Evolutionary conservation across 257 asterid genomes (phyloP).

Genomic region (Jacaranda mimosifolia): DNA sequence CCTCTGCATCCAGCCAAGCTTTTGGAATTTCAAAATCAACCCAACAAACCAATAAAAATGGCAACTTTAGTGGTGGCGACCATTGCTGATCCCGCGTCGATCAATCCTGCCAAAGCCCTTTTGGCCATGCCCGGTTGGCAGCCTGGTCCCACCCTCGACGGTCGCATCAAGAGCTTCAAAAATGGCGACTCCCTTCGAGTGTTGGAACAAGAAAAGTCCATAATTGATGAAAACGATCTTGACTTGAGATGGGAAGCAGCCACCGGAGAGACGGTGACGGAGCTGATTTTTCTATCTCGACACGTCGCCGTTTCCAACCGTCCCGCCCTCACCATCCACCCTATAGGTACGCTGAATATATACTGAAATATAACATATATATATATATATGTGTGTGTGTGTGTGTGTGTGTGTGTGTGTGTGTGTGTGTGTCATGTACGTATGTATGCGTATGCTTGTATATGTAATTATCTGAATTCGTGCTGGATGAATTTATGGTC

Average conservation of each 20-base stretch:
- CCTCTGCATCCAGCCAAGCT: slow-evolving; percentile 5
- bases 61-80: slow-evolving; percentile 87
- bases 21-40: not conserved
- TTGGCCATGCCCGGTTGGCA: slow-evolving; percentile 84
- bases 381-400: not conserved
- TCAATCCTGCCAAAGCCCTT: slow-evolving; percentile 79
- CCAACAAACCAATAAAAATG: slow-evolving; percentile 48
- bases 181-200: slow-evolving; percentile 63
- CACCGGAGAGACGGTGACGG: slow-evolving; percentile 75
- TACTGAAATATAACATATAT: not conserved
- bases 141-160: slow-evolving; percentile 62
- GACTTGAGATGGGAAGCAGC: slow-evolving; percentile 83
- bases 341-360: slow-evolving; percentile 57
- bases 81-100: slow-evolving; percentile 87
- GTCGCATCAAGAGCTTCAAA: slow-evolving; percentile 66
- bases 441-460: too few species aligned
- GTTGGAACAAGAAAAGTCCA: slow-evolving; percentile 74
- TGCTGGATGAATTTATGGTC: slow-evolving; percentile 16
- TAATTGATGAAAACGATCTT: slow-evolving; percentile 77
- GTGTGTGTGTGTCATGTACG: not conserved
- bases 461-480: not conserved
- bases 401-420: not conserved
- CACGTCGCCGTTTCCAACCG: slow-evolving; percentile 85
- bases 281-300: slow-evolving; percentile 79
- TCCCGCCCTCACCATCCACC: slow-evolving; percentile 90